Percentiles rank a stretch among this genome's conserved stretches.
These are phyloP conservation scores for Calonectria pseudoreteaudii DNA, from an alignment of 2,329 filamentous ascomycete genomes.

Conservation along the genomic window DNA sequence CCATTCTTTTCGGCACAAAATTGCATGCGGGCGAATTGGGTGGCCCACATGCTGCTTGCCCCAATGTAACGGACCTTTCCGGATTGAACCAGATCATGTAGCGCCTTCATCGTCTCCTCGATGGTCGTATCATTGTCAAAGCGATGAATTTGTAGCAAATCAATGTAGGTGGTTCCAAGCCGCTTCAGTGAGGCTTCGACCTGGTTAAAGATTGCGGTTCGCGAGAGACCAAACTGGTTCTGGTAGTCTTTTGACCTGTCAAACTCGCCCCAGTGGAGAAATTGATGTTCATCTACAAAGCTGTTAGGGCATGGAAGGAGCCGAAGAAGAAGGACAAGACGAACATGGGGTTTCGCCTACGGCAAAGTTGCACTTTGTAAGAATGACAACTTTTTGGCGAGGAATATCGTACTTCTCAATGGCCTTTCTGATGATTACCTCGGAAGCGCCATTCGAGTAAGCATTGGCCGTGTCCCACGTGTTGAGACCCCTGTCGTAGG, in stretches of 20 bases:
- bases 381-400: slow-evolving; percentile 66
- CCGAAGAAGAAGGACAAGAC: neutral
- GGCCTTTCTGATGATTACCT: slow-evolving; percentile 67
- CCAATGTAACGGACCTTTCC: slow-evolving; percentile 70
- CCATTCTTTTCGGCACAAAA: slow-evolving; percentile 64
- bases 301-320: neutral
- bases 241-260: slow-evolving; percentile 26
- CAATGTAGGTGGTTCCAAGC: slow-evolving; percentile 57
- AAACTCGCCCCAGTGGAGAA: neutral
- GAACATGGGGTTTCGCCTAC: slow-evolving; percentile 55
- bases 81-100: slow-evolving; percentile 66
- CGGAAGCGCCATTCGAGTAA: slow-evolving; percentile 67
- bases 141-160: slow-evolving; percentile 66
- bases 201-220: slow-evolving; percentile 34
- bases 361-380: slow-evolving; percentile 66
- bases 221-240: slow-evolving; percentile 36
- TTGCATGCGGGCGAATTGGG: slow-evolving; percentile 62
- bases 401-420: slow-evolving; percentile 70
- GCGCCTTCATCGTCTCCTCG: slow-evolving; percentile 69
- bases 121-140: slow-evolving; percentile 57
- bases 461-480: slow-evolving; percentile 55
- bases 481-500: slow-evolving; percentile 20
- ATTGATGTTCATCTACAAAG: neutral
- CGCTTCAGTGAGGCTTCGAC: slow-evolving; percentile 35
- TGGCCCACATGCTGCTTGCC: slow-evolving; percentile 58